A percentile compares a stretch with the other conserved stretches of the same genome.
Evolutionary conservation across 192 early-diverging fungal species (phyloP).

Genomic region (Geranomyces michiganensis): DNA sequence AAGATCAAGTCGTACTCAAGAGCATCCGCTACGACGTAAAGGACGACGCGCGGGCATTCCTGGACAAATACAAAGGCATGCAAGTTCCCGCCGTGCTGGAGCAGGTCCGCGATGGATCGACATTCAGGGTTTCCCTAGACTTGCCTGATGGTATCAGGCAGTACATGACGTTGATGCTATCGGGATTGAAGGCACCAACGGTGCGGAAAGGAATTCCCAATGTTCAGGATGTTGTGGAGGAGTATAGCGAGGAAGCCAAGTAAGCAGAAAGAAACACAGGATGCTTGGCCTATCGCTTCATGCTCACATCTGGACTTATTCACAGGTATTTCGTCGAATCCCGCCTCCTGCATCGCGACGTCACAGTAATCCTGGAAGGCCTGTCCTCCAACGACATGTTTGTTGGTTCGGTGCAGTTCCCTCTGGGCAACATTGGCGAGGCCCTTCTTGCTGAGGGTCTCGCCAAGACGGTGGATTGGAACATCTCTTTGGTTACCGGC

Average conservation of each 20-base stretch:
- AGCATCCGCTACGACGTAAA: slow-evolving; percentile 22
- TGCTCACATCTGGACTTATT: no score
- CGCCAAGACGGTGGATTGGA: slow-evolving; percentile 89
- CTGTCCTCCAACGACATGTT: slow-evolving; percentile 72
- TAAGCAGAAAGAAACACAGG: not conserved
- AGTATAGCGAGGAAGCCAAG: slow-evolving; percentile 91
- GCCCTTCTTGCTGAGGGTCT: slow-evolving; percentile 77
- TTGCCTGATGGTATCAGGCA: slow-evolving; percentile 63
- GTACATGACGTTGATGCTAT: slow-evolving; percentile 76
- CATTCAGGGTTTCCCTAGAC: slow-evolving; percentile 74
- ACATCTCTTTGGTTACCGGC: slow-evolving; percentile 72
- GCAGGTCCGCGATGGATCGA: slow-evolving; percentile 90
- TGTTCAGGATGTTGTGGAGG: slow-evolving; percentile 75
- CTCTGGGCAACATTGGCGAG: slow-evolving; percentile 88
- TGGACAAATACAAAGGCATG: slow-evolving; percentile 78
- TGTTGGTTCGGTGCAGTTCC: slow-evolving; percentile 76
- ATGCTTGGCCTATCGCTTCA: no score
- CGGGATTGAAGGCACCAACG: slow-evolving; percentile 85
- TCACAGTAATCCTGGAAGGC: slow-evolving; percentile 83
- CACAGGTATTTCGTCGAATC: slow-evolving; percentile 78
- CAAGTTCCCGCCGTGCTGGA: slow-evolving; percentile 85
- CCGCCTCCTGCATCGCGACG: slow-evolving; percentile 87
- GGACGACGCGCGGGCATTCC: slow-evolving; percentile 68
- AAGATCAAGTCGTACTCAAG: slow-evolving; percentile 13
- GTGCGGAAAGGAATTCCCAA: slow-evolving; percentile 76